A percentile compares a stretch with the other conserved stretches of the same genome.
These are phyloP conservation scores for Dimocarpus longan DNA, from an alignment of 345 rosid genomes.

Conservation along the genomic window DNA sequence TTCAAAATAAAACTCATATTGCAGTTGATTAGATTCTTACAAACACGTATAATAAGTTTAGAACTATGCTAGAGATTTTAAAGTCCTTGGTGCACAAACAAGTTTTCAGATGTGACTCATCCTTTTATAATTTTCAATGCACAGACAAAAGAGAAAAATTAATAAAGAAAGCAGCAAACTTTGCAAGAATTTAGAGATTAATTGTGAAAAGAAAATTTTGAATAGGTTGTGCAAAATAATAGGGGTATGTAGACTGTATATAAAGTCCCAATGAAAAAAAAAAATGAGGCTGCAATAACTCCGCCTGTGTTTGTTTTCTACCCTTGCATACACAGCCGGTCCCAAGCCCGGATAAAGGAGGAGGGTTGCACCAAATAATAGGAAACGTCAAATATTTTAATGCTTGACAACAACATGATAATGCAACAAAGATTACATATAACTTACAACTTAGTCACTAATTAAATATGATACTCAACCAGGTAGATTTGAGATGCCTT, in stretches of 20 bases:
- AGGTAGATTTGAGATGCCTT: not conserved
- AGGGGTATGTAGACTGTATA: not conserved
- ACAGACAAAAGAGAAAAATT: not conserved
- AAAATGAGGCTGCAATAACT: constrained; percentile 27
- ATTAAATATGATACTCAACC: not conserved
- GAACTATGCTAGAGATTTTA: not conserved
- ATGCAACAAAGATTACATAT: not conserved
- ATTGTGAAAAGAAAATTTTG: not conserved
- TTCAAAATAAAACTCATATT: not conserved
- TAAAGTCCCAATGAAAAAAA: not conserved
- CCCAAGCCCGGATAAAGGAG: constrained; percentile 40
- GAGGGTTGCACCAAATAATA: constrained; percentile 25
- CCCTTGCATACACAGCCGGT: constrained; percentile 29
- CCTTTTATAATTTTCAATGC: not conserved
- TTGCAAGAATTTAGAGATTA: not conserved
- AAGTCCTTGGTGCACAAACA: not conserved
- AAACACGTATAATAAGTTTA: not conserved
- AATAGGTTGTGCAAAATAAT: not conserved
- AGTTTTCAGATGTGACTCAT: not conserved
- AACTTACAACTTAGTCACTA: not conserved
- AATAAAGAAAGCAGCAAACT: not conserved
- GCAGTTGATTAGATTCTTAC: not conserved
- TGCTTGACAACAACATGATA: not conserved
- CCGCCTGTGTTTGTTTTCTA: constrained; percentile 25
- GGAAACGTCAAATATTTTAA: constrained; percentile 2